phyloP scores from a whole-genome alignment of 306 rosid species.

The Cucurbita argyrosperma region DNA sequence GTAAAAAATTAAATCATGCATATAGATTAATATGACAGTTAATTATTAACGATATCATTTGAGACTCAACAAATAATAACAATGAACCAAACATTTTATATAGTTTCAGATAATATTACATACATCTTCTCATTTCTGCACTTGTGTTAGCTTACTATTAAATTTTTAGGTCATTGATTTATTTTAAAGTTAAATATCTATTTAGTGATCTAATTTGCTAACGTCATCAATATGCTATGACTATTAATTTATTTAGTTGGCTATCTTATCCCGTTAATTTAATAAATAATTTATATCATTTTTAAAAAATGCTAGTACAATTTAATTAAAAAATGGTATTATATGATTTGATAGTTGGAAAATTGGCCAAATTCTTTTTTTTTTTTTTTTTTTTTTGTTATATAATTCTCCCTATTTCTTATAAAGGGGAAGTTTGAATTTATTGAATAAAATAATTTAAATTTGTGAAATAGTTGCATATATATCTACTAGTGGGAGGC shows the following conservation, averaged over 20 bases:
- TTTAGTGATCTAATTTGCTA: not conserved
- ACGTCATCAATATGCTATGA: not conserved
- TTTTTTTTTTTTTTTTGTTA: too few species aligned
- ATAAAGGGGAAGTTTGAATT: not conserved
- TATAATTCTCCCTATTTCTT: not conserved
- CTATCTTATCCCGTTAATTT: too few species aligned
- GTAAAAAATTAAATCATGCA: too few species aligned
- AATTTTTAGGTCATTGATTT: too few species aligned
- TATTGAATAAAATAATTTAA: not conserved
- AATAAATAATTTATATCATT: too few species aligned
- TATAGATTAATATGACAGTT: too few species aligned
- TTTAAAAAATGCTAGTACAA: not conserved
- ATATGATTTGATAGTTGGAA: not conserved
- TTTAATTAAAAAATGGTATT: not conserved
- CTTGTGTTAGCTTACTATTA: too few species aligned
- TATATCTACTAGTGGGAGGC: not conserved
- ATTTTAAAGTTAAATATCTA: too few species aligned
- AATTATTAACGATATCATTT: too few species aligned
- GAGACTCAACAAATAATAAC: not conserved
- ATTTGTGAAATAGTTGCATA: not conserved
- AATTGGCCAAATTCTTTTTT: not conserved
- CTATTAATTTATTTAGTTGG: too few species aligned
- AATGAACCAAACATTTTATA: not conserved
- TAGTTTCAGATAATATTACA: too few species aligned
- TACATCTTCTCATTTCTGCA: too few species aligned